Base-by-base conservation (phyloP, 2,329 filamentous ascomycete genomes). In the Fusarium sp. region DNA sequence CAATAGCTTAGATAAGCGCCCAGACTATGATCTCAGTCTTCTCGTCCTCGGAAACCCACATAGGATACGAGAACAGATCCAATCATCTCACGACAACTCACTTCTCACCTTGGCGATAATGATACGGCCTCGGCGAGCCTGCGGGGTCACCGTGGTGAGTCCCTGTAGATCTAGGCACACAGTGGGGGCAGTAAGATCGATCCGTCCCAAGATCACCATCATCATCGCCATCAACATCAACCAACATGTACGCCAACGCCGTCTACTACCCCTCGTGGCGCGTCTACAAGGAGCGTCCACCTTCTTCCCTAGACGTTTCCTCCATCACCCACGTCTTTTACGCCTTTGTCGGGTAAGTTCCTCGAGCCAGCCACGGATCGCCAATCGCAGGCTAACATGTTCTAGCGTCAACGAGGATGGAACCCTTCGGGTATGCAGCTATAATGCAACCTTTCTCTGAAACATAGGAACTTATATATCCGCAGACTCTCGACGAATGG, bases 191-290 rank as follows among this genome's bases (percentile, higher is more conserved):
- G 57, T 68, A 57, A 36, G 60, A 65, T 74, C 56, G 35, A 62
- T 67, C 56, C 35, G 35, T 61, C 35, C 53, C 10, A 14, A 35
- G 42, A 27, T 42, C 24, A 40, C 17, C 40, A 35, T 35, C 31
- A 8, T 49, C 6, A 29, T 44, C 57, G 53, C 7, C 16, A 29
- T 24, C 46, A 40, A 31, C 22, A 36, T 44, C 24, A 4, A 8
- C 12, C 27, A 61, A 59, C 20, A 70, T 77, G 74, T 75, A 77
- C 57, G 77, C 78, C 61, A 84, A 84, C 55, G 82, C 82, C 16
- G 82, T 91, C 2, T 92, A 92, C 81, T 92, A 92, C 79, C 90
- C 91, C 6, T 92, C 90, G 72, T 92, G 90, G 90, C 84, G 86
- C 64, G 86, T 91, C 65, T 92, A 92, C 81, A 86, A 86, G 68